Conservation (phyloP, 164 flowering plant genomes). For the Pachysandra terminalis region DNA sequence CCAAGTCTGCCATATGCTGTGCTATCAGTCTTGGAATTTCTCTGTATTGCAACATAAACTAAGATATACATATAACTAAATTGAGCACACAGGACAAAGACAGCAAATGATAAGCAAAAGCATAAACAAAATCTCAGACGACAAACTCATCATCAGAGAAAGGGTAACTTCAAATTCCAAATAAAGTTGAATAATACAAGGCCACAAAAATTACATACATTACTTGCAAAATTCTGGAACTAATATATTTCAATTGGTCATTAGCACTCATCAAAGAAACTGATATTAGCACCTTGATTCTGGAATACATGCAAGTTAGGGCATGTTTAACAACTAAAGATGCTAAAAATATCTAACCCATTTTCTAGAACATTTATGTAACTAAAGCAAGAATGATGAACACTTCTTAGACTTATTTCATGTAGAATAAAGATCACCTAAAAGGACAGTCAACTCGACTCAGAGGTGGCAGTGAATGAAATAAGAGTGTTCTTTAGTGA, state of each 20-base stretch:
- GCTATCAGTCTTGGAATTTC: slow-evolving; percentile 55
- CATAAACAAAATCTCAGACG: too few species aligned
- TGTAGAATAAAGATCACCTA: background rate
- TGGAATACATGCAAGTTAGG: background rate
- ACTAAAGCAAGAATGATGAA: background rate
- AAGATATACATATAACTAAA: slow-evolving; percentile 12
- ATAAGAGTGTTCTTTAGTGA: background rate
- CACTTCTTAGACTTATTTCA: background rate
- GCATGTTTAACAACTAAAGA: background rate
- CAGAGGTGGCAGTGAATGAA: background rate
- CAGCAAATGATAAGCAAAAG: background rate
- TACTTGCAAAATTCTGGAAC: too few species aligned
- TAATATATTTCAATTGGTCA: too few species aligned
- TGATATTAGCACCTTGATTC: too few species aligned
- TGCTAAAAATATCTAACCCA: background rate
- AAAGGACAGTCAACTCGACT: background rate
- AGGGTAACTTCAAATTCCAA: background rate
- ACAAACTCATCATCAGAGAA: too few species aligned
- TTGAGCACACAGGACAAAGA: background rate
- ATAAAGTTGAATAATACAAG: too few species aligned
- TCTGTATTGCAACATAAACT: slow-evolving; percentile 34
- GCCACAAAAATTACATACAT: too few species aligned
- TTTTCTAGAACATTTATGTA: background rate
- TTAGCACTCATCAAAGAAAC: too few species aligned
- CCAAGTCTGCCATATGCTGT: slow-evolving; percentile 54